Evolutionary conservation across 139 green algal species (phyloP).

Genomic region (Chlorella ohadii): DNA sequence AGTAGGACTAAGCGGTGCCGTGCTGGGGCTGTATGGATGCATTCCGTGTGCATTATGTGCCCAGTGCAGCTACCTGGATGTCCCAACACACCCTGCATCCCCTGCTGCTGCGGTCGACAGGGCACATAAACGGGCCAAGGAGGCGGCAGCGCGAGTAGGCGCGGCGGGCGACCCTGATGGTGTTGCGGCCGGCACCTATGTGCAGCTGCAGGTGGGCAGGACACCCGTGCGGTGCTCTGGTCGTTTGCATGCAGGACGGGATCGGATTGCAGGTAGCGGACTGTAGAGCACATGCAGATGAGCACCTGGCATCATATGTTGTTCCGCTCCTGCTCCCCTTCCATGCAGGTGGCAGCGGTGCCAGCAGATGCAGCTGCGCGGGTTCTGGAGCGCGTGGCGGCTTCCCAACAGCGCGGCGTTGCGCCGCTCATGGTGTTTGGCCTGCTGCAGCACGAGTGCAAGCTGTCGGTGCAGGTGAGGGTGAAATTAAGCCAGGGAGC

Average conservation of each 20-base stretch:
- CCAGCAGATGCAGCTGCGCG: conserved; percentile 47
- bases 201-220: conserved; percentile 53
- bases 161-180: not conserved
- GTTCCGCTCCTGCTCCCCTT: not conserved
- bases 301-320: no score
- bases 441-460: conserved; percentile 93
- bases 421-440: conserved; percentile 71
- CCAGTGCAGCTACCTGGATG: not conserved
- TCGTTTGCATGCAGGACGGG: no score
- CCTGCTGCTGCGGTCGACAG: not conserved
- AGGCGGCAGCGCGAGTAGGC: conserved; percentile 36
- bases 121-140: conserved; percentile 52
- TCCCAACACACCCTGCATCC: not conserved
- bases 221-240: no score
- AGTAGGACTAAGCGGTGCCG: no score
- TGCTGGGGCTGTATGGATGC: no score
- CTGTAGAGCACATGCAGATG: no score
- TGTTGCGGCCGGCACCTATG: conserved; percentile 72
- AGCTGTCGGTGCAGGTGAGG: conserved; percentile 77
- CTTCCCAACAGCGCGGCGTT: not conserved
- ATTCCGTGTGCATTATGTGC: not conserved
- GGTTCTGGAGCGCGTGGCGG: conserved; percentile 51
- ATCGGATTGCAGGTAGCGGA: no score
- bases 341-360: conserved; percentile 61
- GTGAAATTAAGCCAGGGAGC: no score